Percentiles rank a stretch among this genome's conserved stretches.
These are phyloP conservation scores for Neocatenulostroma microsporum DNA, from an alignment of 2,329 filamentous ascomycete species.

Conservation along the genomic window DNA sequence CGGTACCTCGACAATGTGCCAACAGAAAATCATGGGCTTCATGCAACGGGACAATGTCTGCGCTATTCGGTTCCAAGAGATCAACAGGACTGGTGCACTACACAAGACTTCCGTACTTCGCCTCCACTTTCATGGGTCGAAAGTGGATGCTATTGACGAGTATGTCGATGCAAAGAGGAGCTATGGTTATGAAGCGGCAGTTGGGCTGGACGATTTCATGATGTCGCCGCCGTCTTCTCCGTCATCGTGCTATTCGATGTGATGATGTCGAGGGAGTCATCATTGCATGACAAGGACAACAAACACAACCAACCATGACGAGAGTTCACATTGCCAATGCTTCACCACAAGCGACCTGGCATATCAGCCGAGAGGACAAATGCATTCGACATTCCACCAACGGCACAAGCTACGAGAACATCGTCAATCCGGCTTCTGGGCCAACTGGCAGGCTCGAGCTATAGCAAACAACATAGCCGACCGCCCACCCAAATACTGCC, in stretches of 20 bases:
- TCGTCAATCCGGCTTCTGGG: background rate
- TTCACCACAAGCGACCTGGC: background rate
- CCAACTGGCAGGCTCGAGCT: too few species aligned
- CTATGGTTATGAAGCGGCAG: conserved; percentile 10
- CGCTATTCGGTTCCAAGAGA: conserved; percentile 11
- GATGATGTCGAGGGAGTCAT: conserved; percentile 1
- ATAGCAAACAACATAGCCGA: too few species aligned
- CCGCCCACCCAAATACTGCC: too few species aligned
- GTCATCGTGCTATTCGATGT: conserved; percentile 3
- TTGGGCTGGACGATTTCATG: conserved; percentile 5
- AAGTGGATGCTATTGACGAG: conserved; percentile 12
- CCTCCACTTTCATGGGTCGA: conserved; percentile 8
- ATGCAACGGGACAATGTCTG: conserved; percentile 12
- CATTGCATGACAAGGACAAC: background rate
- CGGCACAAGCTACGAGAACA: background rate
- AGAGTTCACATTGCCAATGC: background rate
- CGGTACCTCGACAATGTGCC: conserved; percentile 12
- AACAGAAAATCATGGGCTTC: conserved; percentile 10
- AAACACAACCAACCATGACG: background rate
- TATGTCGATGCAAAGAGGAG: conserved; percentile 10
- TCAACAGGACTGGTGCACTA: conserved; percentile 9
- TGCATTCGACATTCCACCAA: background rate
- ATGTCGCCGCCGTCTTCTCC: conserved; percentile 3
- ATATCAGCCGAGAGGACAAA: background rate
- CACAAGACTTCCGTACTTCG: conserved; percentile 11